Evolutionary conservation across 2,329 filamentous ascomycete genomes (phyloP).

Genomic region (Curvularia eragrostidis): DNA sequence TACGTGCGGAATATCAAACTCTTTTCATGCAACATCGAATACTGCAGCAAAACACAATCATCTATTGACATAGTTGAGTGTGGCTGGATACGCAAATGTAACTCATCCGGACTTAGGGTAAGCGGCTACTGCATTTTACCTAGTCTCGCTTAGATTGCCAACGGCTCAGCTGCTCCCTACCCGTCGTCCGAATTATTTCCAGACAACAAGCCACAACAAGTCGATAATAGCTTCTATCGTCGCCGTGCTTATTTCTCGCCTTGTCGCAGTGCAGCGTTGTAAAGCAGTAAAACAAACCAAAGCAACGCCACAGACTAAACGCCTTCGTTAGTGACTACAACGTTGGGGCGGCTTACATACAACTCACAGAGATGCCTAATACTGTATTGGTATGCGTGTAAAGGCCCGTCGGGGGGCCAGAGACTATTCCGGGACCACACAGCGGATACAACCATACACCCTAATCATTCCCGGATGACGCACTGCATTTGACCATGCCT

Average conservation of each 20-base stretch:
- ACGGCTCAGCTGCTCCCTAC: not conserved
- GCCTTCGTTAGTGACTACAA: not conserved
- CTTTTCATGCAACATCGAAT: too few relatives aligned
- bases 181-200: not conserved
- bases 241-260: not conserved
- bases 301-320: not conserved
- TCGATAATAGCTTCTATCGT: not conserved
- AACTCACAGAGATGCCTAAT: not conserved
- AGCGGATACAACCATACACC: too few relatives aligned
- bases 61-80: too few relatives aligned
- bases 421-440: conserved; percentile 1
- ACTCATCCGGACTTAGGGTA: not conserved
- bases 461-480: conserved; percentile 8
- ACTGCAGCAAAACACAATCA: too few relatives aligned
- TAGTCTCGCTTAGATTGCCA: not conserved
- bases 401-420: conserved; percentile 11
- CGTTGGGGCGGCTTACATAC: not conserved
- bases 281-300: not conserved
- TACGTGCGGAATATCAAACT: too few relatives aligned
- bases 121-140: too few relatives aligned
- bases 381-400: not conserved
- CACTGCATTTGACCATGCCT: conserved; percentile 5
- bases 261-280: not conserved
- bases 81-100: not conserved
- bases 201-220: not conserved